A percentile compares a stretch with the other conserved stretches of the same genome.
These are phyloP conservation scores for Sistotremastrum suecicum DNA, from an alignment of 768 basidiomycete genomes.

Conservation along the genomic window DNA sequence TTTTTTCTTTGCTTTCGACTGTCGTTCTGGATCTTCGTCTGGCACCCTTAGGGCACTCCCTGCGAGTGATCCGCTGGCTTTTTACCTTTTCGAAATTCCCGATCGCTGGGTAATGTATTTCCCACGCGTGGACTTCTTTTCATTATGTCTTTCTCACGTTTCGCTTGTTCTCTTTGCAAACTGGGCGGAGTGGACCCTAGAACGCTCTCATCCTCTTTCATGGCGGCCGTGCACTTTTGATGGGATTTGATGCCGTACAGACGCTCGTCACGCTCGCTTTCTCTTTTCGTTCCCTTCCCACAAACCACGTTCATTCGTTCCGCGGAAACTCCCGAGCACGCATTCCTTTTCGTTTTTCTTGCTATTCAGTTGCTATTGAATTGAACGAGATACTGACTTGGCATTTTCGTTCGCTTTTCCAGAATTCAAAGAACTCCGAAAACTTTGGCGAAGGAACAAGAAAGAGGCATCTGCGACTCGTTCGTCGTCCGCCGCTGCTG, in stretches of 20 bases:
- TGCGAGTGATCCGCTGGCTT: background rate
- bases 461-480: slow-evolving; percentile 42
- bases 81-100: background rate
- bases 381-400: too few species aligned
- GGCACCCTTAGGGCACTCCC: too few species aligned
- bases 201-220: too few species aligned
- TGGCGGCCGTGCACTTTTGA: background rate
- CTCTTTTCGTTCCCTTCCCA: too few species aligned
- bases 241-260: background rate
- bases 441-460: slow-evolving; percentile 90
- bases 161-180: background rate
- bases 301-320: too few species aligned
- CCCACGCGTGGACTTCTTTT: slow-evolving; percentile 8
- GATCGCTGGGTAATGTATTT: too few species aligned
- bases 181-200: too few species aligned
- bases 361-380: too few species aligned
- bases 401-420: slow-evolving; percentile 6
- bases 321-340: too few species aligned
- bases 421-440: slow-evolving; percentile 98
- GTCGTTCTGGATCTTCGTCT: background rate
- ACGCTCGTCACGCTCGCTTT: background rate
- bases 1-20: slow-evolving; percentile 1
- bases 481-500: slow-evolving; percentile 1
- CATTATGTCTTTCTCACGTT: background rate
- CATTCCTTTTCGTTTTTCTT: too few species aligned